Percentiles rank a stretch among this genome's conserved stretches.
Conservation (phyloP, 805 yeast genomes). For the Lipomyces sp. region DNA sequence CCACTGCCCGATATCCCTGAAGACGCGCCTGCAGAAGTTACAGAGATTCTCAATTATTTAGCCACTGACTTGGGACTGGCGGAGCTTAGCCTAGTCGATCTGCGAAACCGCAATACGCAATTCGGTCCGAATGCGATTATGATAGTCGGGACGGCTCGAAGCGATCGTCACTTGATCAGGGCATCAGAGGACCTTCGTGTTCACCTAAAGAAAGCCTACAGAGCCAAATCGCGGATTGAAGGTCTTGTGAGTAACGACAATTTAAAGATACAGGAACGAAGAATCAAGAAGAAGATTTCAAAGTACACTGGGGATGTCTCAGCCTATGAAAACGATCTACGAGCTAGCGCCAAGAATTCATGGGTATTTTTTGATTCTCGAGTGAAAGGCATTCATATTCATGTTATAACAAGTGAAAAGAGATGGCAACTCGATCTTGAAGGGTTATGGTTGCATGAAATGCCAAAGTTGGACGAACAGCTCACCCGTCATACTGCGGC, state of each 20-base stretch:
- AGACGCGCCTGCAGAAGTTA: slow-evolving; percentile 59
- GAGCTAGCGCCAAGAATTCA: slow-evolving; percentile 54
- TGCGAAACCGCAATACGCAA: slow-evolving; percentile 51
- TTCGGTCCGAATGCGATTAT: slow-evolving; percentile 53
- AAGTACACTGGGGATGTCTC: slow-evolving; percentile 59
- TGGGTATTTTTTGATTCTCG: slow-evolving; percentile 84
- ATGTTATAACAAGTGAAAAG: slow-evolving; percentile 72
- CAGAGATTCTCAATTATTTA: slow-evolving; percentile 53
- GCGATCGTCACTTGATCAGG: slow-evolving; percentile 73
- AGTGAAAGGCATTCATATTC: slow-evolving; percentile 67
- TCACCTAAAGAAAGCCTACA: slow-evolving; percentile 59
- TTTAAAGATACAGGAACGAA: slow-evolving; percentile 55
- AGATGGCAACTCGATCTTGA: slow-evolving; percentile 73
- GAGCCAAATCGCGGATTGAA: slow-evolving; percentile 60
- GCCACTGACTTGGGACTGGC: slow-evolving; percentile 67
- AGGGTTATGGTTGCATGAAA: slow-evolving; percentile 55
- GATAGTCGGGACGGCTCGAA: slow-evolving; percentile 75
- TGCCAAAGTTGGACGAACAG: slow-evolving; percentile 20
- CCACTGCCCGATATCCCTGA: slow-evolving; percentile 64
- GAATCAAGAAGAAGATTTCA: slow-evolving; percentile 58
- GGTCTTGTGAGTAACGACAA: slow-evolving; percentile 70
- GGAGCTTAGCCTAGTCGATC: slow-evolving; percentile 68
- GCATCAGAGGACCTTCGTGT: slow-evolving; percentile 66
- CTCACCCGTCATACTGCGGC: not conserved
- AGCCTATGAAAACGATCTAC: slow-evolving; percentile 61